phyloP scores from a whole-genome alignment of 78 protist genomes.

The Dictyostelium firmibasis region DNA sequence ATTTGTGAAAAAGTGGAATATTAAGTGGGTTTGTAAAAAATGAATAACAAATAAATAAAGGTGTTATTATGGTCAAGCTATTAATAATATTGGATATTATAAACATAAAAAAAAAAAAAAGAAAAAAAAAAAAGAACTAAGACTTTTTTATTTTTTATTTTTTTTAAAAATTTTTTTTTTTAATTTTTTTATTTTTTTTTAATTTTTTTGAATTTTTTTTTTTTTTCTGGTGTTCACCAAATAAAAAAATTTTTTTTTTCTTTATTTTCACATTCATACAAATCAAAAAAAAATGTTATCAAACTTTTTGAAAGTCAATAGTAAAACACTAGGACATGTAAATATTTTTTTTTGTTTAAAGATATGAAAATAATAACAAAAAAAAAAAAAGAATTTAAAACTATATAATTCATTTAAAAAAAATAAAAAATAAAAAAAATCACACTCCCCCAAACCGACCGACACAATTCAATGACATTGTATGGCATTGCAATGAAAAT shows the following conservation, averaged over 20 bases:
- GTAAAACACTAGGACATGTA: constrained; percentile 6
- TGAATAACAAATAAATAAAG: too few relatives aligned
- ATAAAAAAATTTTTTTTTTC: not conserved
- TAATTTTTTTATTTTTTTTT: not conserved
- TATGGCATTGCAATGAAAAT: too few relatives aligned
- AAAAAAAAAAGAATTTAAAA: not conserved
- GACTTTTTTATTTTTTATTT: too few relatives aligned
- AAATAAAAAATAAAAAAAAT: not conserved
- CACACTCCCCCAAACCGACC: too few relatives aligned
- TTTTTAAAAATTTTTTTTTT: too few relatives aligned
- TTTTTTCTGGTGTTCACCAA: not conserved
- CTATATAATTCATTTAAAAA: not conserved
- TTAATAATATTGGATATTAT: too few relatives aligned
- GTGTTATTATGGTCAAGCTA: too few relatives aligned
- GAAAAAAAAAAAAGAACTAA: too few relatives aligned
- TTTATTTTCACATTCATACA: not conserved
- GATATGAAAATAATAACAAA: not conserved
- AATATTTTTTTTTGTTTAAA: not conserved
- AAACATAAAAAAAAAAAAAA: too few relatives aligned
- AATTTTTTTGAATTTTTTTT: not conserved
- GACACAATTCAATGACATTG: too few relatives aligned
- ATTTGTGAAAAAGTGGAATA: too few relatives aligned
- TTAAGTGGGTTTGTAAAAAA: too few relatives aligned
- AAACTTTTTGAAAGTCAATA: not conserved
- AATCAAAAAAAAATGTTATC: not conserved